Evolutionary conservation across 2,329 filamentous ascomycete genomes (phyloP).

Genomic region (Lachnum nothofagi): DNA sequence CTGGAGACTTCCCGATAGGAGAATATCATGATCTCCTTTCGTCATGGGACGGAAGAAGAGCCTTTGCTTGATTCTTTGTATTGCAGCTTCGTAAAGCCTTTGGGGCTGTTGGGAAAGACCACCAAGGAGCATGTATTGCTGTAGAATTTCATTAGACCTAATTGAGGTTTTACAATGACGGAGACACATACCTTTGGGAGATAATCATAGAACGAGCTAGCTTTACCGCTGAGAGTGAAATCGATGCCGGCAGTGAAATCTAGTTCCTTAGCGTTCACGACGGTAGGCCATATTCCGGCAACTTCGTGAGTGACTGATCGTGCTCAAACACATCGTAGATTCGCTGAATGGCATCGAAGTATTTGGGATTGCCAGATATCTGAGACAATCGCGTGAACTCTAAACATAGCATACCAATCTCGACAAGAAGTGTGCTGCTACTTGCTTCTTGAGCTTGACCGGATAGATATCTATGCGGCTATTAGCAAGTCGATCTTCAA

Average conservation of each 20-base stretch:
- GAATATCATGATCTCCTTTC: slow-evolving; percentile 39
- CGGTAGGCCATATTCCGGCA: slow-evolving; percentile 57
- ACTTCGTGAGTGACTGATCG: slow-evolving; percentile 47
- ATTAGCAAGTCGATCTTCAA: neutral
- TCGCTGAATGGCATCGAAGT: slow-evolving; percentile 54
- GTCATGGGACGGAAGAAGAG: slow-evolving; percentile 41
- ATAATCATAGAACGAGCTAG: slow-evolving; percentile 58
- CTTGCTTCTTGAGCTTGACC: slow-evolving; percentile 44
- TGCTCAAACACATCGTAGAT: slow-evolving; percentile 50
- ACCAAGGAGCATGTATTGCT: slow-evolving; percentile 36
- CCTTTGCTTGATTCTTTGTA: slow-evolving; percentile 39
- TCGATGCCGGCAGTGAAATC: slow-evolving; percentile 48
- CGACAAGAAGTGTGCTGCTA: slow-evolving; percentile 47
- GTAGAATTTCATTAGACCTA: too few relatives aligned
- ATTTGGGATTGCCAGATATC: slow-evolving; percentile 54
- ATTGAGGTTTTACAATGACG: too few relatives aligned
- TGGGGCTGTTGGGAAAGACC: slow-evolving; percentile 28
- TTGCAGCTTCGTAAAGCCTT: slow-evolving; percentile 39
- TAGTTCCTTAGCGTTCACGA: slow-evolving; percentile 47
- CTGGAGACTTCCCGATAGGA: slow-evolving; percentile 43
- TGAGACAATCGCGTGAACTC: slow-evolving; percentile 60
- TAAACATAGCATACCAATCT: slow-evolving; percentile 52
- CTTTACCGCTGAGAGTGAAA: slow-evolving; percentile 49
- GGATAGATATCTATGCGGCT: slow-evolving; percentile 49
- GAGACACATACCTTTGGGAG: slow-evolving; percentile 54